Percentiles rank a stretch among this genome's conserved stretches.
Evolutionary conservation across 2,329 filamentous ascomycete species (phyloP).

Genomic region (Lasiodiplodia hormozganensis): DNA sequence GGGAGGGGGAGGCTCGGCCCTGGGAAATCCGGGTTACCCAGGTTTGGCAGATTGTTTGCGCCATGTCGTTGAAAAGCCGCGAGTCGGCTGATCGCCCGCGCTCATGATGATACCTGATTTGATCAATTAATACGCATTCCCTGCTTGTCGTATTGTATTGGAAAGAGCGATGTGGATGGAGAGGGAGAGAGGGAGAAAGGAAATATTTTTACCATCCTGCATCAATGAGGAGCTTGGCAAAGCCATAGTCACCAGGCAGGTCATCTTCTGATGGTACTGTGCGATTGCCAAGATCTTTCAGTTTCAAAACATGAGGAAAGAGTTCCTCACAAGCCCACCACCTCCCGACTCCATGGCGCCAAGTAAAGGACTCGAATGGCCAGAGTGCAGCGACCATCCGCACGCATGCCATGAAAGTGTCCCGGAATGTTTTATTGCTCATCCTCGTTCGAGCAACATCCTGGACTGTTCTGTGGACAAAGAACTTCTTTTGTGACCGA

Average conservation of each 20-base stretch:
- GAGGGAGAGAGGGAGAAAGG: too few relatives aligned
- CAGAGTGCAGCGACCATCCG: slow-evolving; percentile 30
- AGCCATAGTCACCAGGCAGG: neutral
- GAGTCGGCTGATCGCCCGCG: slow-evolving; percentile 30
- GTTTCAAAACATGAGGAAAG: slow-evolving; percentile 31
- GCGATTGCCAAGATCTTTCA: slow-evolving; percentile 2
- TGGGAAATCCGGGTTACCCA: neutral
- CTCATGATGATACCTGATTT: slow-evolving; percentile 32
- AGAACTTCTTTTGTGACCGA: neutral
- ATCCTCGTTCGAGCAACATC: neutral
- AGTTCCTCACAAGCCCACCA: slow-evolving; percentile 33
- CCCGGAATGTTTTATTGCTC: neutral
- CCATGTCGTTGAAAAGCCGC: slow-evolving; percentile 28
- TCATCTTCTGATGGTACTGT: slow-evolving; percentile 14
- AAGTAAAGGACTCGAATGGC: slow-evolving; percentile 32
- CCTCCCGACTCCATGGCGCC: slow-evolving; percentile 31
- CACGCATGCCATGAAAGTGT: slow-evolving; percentile 10
- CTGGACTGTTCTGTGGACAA: neutral
- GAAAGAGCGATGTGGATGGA: too few relatives aligned
- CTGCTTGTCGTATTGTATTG: too few relatives aligned
- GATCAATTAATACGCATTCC: neutral
- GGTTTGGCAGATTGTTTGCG: slow-evolving; percentile 21
- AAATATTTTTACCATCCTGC: neutral
- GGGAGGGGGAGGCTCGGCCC: neutral
- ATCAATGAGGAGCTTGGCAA: slow-evolving; percentile 2